Conservation (phyloP, 2,329 filamentous ascomycete genomes). For the Cordyceps tenuipes region DNA sequence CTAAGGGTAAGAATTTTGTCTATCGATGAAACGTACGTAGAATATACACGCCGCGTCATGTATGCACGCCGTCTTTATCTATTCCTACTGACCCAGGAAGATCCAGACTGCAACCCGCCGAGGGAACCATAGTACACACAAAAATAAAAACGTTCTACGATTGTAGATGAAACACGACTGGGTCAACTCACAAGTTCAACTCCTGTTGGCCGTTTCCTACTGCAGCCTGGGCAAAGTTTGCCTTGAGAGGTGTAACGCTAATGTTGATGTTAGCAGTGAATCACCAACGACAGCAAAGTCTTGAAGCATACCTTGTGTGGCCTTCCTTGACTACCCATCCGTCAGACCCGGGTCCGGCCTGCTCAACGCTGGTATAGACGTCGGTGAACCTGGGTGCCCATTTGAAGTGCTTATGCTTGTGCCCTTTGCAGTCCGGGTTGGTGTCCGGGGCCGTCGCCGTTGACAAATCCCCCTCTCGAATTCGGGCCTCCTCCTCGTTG, state of each 20-base stretch:
- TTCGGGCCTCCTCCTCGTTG: slow-evolving; percentile 62
- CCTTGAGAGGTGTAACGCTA: slow-evolving; percentile 82
- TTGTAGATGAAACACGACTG: not conserved
- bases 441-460: slow-evolving; percentile 27
- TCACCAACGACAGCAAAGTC: not conserved
- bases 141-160: not conserved
- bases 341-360: slow-evolving; percentile 73
- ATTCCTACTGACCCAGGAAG: slow-evolving; percentile 8
- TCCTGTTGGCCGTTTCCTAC: slow-evolving; percentile 58
- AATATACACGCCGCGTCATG: slow-evolving; percentile 18
- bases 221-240: slow-evolving; percentile 78
- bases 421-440: slow-evolving; percentile 33
- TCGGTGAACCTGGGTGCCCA: slow-evolving; percentile 86
- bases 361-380: slow-evolving; percentile 79
- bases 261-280: not conserved
- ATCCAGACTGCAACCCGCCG: slow-evolving; percentile 7
- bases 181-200: slow-evolving; percentile 69
- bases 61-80: slow-evolving; percentile 10
- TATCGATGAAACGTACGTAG: slow-evolving; percentile 19
- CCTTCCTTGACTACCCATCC: slow-evolving; percentile 88
- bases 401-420: slow-evolving; percentile 83
- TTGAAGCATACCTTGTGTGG: slow-evolving; percentile 61
- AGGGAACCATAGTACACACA: not conserved
- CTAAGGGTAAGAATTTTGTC: slow-evolving; percentile 28
- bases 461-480: slow-evolving; percentile 51